Base-by-base conservation (phyloP, 805 yeast species). In the Wickerhamiella brachini region DNA sequence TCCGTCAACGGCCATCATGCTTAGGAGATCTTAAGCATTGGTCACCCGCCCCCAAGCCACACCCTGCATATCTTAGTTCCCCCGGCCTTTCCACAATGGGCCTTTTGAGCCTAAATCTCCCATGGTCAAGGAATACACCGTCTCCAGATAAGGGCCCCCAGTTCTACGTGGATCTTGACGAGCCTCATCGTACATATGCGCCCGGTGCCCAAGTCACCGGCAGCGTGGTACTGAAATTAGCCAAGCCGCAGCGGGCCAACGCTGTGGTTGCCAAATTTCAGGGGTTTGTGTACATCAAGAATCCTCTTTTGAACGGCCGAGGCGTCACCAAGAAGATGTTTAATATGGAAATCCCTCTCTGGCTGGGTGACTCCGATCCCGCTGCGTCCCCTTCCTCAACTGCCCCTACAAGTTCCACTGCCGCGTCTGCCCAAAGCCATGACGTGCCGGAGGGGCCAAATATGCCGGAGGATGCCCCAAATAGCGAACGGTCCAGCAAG, bases 101-200 rank as follows among this genome's bases (percentile, higher is more conserved):
- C 38, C 38, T 9, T 6, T 15, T 34, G 38, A 34, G 38, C 38
- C 38, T 34, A 12, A 9, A n/a, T 15, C 38, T 34, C 13, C 38
- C 38, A 7, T 34, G 38, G 38, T 9, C 38, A 5, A 34, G n/a
- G n/a, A 9, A 34, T 9, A 39, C 5, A 5, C n/a, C 43, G 5
- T 15, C 22, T 3, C 17, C 23, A 20, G 23, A 39, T 6, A 20
- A 39, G 5, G 47, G 38, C n/a, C 38, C 47, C 47, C 37, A 24
- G 3, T 81, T 85, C 65, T 83, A 79, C 64, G 79, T 87, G 47
- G 71, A 72, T 45, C 70, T 87, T 45, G 83, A 81, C 54, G 80
- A 81, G 50, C 89, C 95, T 1, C 95, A 85, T 64, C 76, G 77
- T 56, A 68, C 76, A 3, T 86, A 83, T 78, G 68, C 71, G n/a